These are phyloP conservation scores for Hypomontagnella monticulosa DNA, from an alignment of 495 filamentous ascomycete genomes.

Conservation along the genomic window DNA sequence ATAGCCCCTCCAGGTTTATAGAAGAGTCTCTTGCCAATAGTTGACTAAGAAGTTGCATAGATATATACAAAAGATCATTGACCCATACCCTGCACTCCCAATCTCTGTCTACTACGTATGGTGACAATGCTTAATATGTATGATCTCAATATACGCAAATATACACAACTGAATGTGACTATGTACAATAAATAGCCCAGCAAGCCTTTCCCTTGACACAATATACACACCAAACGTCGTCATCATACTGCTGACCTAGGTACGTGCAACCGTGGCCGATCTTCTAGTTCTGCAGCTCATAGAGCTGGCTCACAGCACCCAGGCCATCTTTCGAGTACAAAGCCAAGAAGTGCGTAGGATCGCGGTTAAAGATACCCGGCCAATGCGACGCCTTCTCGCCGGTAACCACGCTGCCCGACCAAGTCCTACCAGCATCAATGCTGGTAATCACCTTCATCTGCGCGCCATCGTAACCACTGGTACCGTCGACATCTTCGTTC, in stretches of 20 bases:
- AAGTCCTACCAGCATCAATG: slow-evolving; percentile 50
- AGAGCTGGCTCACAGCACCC: slow-evolving; percentile 24
- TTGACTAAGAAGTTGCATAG: too few relatives aligned
- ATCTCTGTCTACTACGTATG: too few relatives aligned
- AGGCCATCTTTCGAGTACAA: slow-evolving; percentile 30
- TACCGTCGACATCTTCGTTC: slow-evolving; percentile 59
- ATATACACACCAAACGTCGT: too few relatives aligned
- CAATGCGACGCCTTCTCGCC: slow-evolving; percentile 49
- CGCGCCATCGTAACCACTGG: slow-evolving; percentile 41
- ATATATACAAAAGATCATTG: too few relatives aligned
- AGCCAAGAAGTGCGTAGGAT: slow-evolving; percentile 23
- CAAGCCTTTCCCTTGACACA: too few relatives aligned
- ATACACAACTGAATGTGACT: too few relatives aligned
- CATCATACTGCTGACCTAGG: background rate
- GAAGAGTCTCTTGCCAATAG: too few relatives aligned
- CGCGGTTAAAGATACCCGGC: slow-evolving; percentile 52
- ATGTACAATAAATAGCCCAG: too few relatives aligned
- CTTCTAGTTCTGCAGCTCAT: slow-evolving; percentile 15
- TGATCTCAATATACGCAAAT: too few relatives aligned
- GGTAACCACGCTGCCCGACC: slow-evolving; percentile 50
- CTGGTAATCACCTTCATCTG: slow-evolving; percentile 52
- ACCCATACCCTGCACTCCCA: too few relatives aligned
- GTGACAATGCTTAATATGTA: too few relatives aligned
- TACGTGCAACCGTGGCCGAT: background rate
- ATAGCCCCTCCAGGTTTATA: too few relatives aligned